Evolutionary conservation across 495 filamentous ascomycete species (phyloP), one percentile per base, ranked within the genome.

Genomic region (Aspergillus panamensis): DNA sequence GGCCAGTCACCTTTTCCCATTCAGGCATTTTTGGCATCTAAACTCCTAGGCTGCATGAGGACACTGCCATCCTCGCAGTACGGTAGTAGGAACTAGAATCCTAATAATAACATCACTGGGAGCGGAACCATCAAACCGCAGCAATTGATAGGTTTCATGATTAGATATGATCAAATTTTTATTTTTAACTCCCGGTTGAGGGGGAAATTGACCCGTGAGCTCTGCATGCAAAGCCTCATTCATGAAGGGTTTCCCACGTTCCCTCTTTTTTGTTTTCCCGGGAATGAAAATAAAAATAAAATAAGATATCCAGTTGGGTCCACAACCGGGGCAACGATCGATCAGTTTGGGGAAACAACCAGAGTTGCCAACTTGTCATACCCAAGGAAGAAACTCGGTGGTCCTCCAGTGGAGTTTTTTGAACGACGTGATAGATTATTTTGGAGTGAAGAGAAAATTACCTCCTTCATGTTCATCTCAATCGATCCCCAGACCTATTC

Each of bases 61-160:
- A 48, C 55, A 51, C 37, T 57, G 55, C 47, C 47, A 17, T 57
- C 31, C 30, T 29, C 37, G 47, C 6, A 30, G 32, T 43, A 29
- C 3, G 8, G 8, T 3, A 48, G 17, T 21, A 17, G 32, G 19
- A 9, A 31, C 32, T 32, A 40, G 19, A 49, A 56, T 40, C 53
- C 39, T 45, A 49, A 49, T 49, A 30, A 49, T 49, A 49, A 49
- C 47, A 45, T 6, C 42, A 45, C 8, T 19, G 16, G 16, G n/a
- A 16, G 16, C n/a, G 25, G 25, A 25, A 25, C 42, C 42, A 7
- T 16, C 8, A 13, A 49, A 29, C 25, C 8, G 10, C 13, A 48
- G 25, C 6, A 13, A 13, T 48, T 10, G 25, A 49, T 29, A 30
- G 3, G 12, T 31, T 6, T 20, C 20, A 43, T 30, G 7, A 16